Evolutionary conservation across 2,329 filamentous ascomycete species (phyloP), one percentile per base, ranked within the genome.

Genomic region (Huntiella moniliformis): DNA sequence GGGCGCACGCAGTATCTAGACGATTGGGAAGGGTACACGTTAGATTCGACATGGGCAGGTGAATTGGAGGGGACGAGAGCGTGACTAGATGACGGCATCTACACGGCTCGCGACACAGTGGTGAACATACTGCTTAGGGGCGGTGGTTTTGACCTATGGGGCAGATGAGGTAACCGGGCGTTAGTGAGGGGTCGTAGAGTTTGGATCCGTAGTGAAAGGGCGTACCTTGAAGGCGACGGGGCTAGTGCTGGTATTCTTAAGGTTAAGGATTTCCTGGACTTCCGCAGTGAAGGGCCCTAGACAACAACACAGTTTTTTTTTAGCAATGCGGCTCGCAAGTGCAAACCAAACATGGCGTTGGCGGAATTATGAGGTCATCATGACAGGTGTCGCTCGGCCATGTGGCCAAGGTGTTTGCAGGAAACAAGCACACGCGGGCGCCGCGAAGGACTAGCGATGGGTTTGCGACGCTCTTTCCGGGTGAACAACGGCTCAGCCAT

Each of bases 141-240:
- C 91, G 52, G 91, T 98, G 42, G 91, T 98, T 77, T 98, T 98
- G 64, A 98, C 91, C 86, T 94, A 11, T 34, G 37, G 35, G n/a
- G 35, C 43, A 38, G 22, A 32, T 4, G 7, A 41, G 15, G 22
- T 3, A 13, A 7, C 8, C 11, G 13, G n/a, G 12, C 17, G 5
- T 12, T 10, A 16, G 13, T 17, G 6, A 32, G 13, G 16, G 38
- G 40, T 13, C 65, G 51, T 8, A 41, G 15, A 22, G 18, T 11
- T 31, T 8, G 11, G 13, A 18, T 10, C 17, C 3, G 18, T 10
- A 16, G 13, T 17, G 6, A 22, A 15, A 28, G 38, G 40, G 16
- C 65, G 51, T 68, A 79, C 76, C 73, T 82, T 82, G 67, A 82
- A 82, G 35, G 76, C 77, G 52, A 81, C 66, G 5, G 77, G 76